phyloP scores from a whole-genome alignment of 371 early-diverging fungal genomes.

The Circinella umbellata region DNA sequence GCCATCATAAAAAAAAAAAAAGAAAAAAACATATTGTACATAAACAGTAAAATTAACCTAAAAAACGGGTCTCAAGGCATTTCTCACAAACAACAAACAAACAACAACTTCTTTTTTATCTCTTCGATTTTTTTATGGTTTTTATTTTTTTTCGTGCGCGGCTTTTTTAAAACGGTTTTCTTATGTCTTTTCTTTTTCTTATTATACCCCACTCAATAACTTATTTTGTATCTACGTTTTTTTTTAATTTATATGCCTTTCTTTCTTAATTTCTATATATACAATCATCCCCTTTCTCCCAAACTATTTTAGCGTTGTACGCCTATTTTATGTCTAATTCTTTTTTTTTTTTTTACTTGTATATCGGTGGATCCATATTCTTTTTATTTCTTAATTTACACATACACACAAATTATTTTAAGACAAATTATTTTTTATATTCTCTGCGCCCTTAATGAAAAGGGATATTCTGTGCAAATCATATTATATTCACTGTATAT shows the following conservation, averaged over 20 bases:
- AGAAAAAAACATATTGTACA: conserved; percentile 11
- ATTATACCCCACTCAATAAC: neutral
- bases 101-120: neutral
- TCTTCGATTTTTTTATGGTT: neutral
- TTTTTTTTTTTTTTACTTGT: conserved; percentile 10
- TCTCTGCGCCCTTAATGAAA: conserved; percentile 11
- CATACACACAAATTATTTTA: too few species aligned
- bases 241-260: neutral
- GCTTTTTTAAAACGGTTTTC: conserved; percentile 8
- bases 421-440: neutral
- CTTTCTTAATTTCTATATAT: neutral
- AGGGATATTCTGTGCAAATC: conserved; percentile 12
- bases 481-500: conserved; percentile 10
- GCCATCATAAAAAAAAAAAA: neutral
- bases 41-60: conserved; percentile 17
- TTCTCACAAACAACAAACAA: neutral
- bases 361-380: conserved; percentile 16
- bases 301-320: conserved; percentile 13
- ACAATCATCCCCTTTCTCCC: neutral
- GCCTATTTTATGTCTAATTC: neutral
- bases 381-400: neutral
- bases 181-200: neutral
- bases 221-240: conserved; percentile 3
- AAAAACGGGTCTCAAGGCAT: conserved; percentile 4
- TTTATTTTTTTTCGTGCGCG: conserved; percentile 3